These are phyloP conservation scores for Boletus tomentosulus DNA, from an alignment of 768 basidiomycete species.

Conservation along the genomic window DNA sequence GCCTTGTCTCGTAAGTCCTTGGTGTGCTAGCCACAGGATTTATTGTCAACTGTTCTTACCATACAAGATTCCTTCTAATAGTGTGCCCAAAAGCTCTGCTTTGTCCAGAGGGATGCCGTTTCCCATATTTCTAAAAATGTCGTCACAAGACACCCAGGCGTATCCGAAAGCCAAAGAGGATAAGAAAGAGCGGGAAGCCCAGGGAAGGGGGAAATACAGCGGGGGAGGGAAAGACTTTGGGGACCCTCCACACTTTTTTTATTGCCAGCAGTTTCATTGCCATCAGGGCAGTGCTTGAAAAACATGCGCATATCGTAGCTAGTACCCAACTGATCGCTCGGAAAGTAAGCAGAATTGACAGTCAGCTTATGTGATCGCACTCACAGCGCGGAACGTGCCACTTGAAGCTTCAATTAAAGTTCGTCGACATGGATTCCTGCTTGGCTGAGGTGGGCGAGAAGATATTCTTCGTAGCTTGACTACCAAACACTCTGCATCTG, in stretches of 20 bases:
- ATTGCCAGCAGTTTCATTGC: neutral
- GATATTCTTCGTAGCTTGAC: neutral
- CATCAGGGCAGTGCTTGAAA: neutral
- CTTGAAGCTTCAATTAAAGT: neutral
- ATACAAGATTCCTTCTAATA: conserved; percentile 4
- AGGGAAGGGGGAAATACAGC: neutral
- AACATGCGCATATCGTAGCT: neutral
- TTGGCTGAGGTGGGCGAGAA: neutral
- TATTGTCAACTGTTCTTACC: neutral
- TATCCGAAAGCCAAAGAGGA: neutral
- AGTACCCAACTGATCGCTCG: neutral
- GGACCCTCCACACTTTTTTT: neutral
- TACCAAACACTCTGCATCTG: neutral
- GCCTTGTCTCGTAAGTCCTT: conserved; percentile 10
- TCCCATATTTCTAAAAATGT: neutral
- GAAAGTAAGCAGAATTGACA: neutral
- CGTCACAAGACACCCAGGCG: no score
- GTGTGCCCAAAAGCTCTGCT: neutral
- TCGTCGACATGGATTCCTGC: neutral
- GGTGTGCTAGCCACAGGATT: neutral
- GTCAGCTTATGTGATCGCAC: neutral
- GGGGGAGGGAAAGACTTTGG: neutral
- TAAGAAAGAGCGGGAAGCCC: neutral
- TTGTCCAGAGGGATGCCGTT: conserved; percentile 5
- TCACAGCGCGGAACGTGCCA: neutral